Evolutionary conservation across 2,329 filamentous ascomycete genomes (phyloP).

Genomic region (Pseudopithomyces maydicus): DNA sequence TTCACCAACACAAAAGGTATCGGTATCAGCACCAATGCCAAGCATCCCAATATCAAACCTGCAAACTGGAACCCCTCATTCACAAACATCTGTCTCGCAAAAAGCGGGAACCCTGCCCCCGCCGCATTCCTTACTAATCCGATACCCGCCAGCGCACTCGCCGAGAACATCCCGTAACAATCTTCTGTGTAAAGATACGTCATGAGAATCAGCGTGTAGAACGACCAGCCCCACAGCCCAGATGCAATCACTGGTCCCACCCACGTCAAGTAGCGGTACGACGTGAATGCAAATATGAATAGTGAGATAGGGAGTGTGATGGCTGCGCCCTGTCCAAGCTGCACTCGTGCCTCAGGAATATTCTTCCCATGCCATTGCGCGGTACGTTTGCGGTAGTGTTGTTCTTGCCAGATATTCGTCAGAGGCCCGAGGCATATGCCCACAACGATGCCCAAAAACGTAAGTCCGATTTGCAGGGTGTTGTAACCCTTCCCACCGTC

Average conservation of each 20-base stretch:
- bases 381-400: conserved; percentile 47
- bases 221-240: conserved; percentile 56
- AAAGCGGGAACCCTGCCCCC: conserved; percentile 39
- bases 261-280: conserved; percentile 27
- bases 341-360: conserved; percentile 51
- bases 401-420: conserved; percentile 53
- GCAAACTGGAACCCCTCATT: conserved; percentile 34
- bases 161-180: conserved; percentile 52
- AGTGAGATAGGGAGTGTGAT: conserved; percentile 42
- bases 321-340: conserved; percentile 47
- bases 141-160: conserved; percentile 49
- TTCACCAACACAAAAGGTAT: conserved; percentile 42
- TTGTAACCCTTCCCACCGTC: conserved; percentile 47
- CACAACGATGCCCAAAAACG: conserved; percentile 46
- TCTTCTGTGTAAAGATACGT: conserved; percentile 57
- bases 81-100: conserved; percentile 35
- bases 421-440: conserved; percentile 51
- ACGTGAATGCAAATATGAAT: conserved; percentile 44
- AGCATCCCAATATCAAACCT: conserved; percentile 30
- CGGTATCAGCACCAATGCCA: conserved; percentile 35
- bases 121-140: conserved; percentile 46
- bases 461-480: conserved; percentile 47
- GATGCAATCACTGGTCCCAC: conserved; percentile 57
- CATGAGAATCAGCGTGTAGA: conserved; percentile 58
- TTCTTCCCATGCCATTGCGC: conserved; percentile 35